These are phyloP conservation scores for Oidium heveae DNA, from an alignment of 2,329 filamentous ascomycete species.

Conservation along the genomic window DNA sequence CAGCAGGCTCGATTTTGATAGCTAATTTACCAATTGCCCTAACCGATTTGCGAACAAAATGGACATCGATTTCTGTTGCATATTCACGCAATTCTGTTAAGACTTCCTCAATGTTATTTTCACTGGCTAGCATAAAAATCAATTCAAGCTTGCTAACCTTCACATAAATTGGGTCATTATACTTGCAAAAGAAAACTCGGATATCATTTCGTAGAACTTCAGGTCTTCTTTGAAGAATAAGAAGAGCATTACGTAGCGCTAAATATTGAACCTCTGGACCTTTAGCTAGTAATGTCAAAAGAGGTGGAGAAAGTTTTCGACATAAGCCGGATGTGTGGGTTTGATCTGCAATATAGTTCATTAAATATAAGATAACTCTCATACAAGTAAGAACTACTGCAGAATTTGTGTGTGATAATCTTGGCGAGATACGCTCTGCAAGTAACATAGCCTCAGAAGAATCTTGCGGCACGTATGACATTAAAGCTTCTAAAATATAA, in stretches of 20 bases:
- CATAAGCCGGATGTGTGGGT: constrained; percentile 61
- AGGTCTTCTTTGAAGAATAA: constrained; percentile 83
- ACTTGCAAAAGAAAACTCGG: constrained; percentile 98
- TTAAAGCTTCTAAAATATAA: constrained; percentile 89
- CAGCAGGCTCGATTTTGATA: constrained; percentile 91
- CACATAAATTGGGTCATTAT: constrained; percentile 93
- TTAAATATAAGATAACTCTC: constrained; percentile 92
- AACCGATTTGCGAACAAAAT: constrained; percentile 82
- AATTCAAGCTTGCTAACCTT: constrained; percentile 97
- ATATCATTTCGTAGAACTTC: constrained; percentile 95
- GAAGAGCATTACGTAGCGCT: constrained; percentile 82
- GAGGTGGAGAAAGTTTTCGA: constrained; percentile 98
- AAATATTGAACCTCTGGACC: constrained; percentile 96
- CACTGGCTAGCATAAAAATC: constrained; percentile 97
- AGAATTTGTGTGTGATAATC: constrained; percentile 95
- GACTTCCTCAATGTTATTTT: constrained; percentile 85
- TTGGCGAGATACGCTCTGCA: constrained; percentile 92
- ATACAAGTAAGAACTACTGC: constrained; percentile 93
- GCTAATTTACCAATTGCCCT: constrained; percentile 94
- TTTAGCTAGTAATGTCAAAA: constrained; percentile 82
- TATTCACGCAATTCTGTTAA: constrained; percentile 92
- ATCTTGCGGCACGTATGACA: constrained; percentile 92
- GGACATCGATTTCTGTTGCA: constrained; percentile 95
- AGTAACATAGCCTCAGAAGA: constrained; percentile 66
- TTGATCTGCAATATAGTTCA: constrained; percentile 55